Percentiles rank a stretch among this genome's conserved stretches.
Evolutionary conservation across 2,329 filamentous ascomycete species (phyloP).

Genomic region (Colletotrichum falcatum): DNA sequence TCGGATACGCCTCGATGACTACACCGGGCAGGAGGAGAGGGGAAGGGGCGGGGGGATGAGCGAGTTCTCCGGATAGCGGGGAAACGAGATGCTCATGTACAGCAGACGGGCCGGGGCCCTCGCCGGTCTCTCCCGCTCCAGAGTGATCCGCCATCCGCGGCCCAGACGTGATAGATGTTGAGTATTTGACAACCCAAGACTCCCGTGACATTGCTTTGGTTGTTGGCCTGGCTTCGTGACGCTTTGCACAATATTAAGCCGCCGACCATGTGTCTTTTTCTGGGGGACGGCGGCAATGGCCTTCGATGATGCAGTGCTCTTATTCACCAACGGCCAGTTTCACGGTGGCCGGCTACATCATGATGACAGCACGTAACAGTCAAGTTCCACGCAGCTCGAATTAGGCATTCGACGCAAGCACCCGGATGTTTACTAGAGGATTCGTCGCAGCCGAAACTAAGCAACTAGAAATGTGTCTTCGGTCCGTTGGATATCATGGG

Average conservation of each 20-base stretch:
- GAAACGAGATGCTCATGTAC: neutral
- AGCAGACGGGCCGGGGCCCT: neutral
- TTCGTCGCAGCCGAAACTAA: neutral
- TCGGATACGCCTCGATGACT: neutral
- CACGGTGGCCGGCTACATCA: neutral
- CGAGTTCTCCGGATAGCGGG: neutral
- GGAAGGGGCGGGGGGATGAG: neutral
- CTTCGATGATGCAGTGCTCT: neutral
- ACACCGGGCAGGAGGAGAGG: too few relatives aligned
- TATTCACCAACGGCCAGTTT: neutral
- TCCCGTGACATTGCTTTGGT: neutral
- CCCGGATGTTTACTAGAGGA: neutral
- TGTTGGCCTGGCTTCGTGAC: neutral
- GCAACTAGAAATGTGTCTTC: conserved; percentile 21
- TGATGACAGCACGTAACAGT: neutral
- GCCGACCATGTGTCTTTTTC: neutral
- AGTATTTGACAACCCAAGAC: neutral
- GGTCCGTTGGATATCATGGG: conserved; percentile 41
- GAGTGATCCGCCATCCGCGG: neutral
- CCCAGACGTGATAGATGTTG: neutral
- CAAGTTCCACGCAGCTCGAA: neutral
- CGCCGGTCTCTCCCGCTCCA: neutral
- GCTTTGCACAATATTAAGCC: neutral
- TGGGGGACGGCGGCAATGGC: neutral
- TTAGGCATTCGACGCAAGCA: neutral